Base-by-base conservation (phyloP, 768 basidiomycete genomes). In the Tulasnella sp. region DNA sequence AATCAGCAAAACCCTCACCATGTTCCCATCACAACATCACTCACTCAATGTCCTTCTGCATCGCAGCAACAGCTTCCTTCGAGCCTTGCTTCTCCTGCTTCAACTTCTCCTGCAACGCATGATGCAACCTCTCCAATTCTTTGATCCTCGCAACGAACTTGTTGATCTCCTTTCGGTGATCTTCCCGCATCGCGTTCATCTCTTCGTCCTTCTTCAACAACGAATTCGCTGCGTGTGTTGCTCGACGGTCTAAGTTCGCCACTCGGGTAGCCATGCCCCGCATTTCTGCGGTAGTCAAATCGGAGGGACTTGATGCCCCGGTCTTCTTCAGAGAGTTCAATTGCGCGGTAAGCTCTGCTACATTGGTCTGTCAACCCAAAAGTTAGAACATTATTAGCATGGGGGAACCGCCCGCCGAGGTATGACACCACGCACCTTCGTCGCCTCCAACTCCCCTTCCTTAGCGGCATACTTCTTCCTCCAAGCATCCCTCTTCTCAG, bases 121-220 rank as follows among this genome's bases (percentile, higher is more conserved):
- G 91, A 78, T 96, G 81, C 22, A 93, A 84, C 17, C 88, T 82
- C 83, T 97, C 94, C 80, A 96, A 96, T 83, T 99, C 96, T 82
- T 91, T 91, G 67, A 99, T 93, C n/a, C 96, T 86, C 0, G 91
- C 93, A 80, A 96, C 96, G 95, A 96, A 99, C 83, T 96, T 97
- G 72, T 84, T 85, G 79, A 97, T 96, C 0, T 93, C 91, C 0
- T 85, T 85, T 0, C 86, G 85, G 45, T 87, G 92, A 85, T 90
- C 92, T 83, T 90, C 86, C 79, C 91, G 91, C 83, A 93, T 87
- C 52, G 85, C 82, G 1, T 91, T 89, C 70, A 96, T 87, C 83
- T 91, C 91, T 83, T 96, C 94, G 81, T 99, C 97, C 3, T 92
- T 89, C 31, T 89, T 87, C 1, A 90, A 82, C 2, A 98, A 86